Conservation (phyloP, 768 basidiomycete species). For the Amanita jacksonii region DNA sequence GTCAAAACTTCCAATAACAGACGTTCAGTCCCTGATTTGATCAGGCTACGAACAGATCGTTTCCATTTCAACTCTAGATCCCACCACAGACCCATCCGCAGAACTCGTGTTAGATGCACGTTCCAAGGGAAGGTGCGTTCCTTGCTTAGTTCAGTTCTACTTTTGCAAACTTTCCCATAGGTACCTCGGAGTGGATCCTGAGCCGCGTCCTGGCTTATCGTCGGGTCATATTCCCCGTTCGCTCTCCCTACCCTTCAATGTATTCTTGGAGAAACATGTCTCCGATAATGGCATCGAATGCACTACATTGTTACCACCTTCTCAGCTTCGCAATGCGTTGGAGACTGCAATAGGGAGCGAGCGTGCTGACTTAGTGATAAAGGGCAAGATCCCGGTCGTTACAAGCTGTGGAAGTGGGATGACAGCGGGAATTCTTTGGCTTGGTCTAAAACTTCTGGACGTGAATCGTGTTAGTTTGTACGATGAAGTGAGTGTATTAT, state of each 20-base stretch:
- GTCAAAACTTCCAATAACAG: conserved; percentile 10
- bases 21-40: conserved; percentile 4
- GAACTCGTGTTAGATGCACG: conserved; percentile 87
- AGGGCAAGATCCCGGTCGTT: conserved; percentile 52
- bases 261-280: conserved; percentile 46
- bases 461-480: conserved; percentile 64
- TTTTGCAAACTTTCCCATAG: conserved; percentile 29
- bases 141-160: neutral
- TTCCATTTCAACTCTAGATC: conserved; percentile 47
- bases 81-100: conserved; percentile 30
- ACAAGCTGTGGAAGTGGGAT: conserved; percentile 93
- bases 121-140: conserved; percentile 60
- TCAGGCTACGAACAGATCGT: conserved; percentile 79
- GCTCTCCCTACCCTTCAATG: conserved; percentile 72
- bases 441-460: conserved; percentile 73
- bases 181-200: conserved; percentile 72
- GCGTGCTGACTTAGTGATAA: conserved; percentile 43
- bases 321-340: conserved; percentile 52
- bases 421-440: conserved; percentile 94
- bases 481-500: conserved; percentile 66
- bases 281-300: conserved; percentile 37
- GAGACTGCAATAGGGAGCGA: conserved; percentile 53
- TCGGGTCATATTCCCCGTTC: conserved; percentile 93
- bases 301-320: conserved; percentile 47
- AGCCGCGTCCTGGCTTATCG: conserved; percentile 80